These are phyloP conservation scores for Boletus subcaerulescens DNA, from an alignment of 768 basidiomycete genomes.

Conservation along the genomic window DNA sequence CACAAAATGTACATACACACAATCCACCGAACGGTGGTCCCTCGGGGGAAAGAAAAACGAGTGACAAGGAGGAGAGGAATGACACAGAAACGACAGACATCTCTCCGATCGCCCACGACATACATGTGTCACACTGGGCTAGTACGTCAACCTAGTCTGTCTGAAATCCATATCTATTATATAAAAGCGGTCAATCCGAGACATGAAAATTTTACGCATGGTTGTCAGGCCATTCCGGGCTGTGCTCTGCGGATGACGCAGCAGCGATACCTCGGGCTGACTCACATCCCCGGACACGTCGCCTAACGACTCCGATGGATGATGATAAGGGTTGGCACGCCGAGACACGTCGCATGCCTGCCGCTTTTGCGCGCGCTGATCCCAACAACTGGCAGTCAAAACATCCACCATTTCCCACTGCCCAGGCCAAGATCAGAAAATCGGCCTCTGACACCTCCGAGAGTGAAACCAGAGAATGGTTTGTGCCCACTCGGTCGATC, in stretches of 20 bases:
- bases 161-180: slow-evolving; percentile 23
- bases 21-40: slow-evolving; percentile 8
- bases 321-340: slow-evolving; percentile 7
- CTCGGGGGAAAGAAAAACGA: slow-evolving; percentile 10
- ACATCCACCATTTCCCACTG: slow-evolving; percentile 33
- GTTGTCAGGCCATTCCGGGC: slow-evolving; percentile 5
- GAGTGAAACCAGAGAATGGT: slow-evolving; percentile 14
- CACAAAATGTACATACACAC: slow-evolving; percentile 13
- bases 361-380: slow-evolving; percentile 4
- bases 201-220: slow-evolving; percentile 6
- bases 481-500: slow-evolving; percentile 31
- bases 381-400: slow-evolving; percentile 12
- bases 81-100: slow-evolving; percentile 12
- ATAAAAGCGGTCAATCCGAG: slow-evolving; percentile 9
- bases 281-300: slow-evolving; percentile 21
- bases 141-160: slow-evolving; percentile 19
- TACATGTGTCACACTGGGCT: slow-evolving; percentile 2
- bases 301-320: not conserved
- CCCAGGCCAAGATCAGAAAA: slow-evolving; percentile 26
- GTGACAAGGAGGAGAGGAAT: not conserved
- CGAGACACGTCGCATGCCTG: slow-evolving; percentile 4
- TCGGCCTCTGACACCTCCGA: slow-evolving; percentile 18
- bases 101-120: slow-evolving; percentile 3
- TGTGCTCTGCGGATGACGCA: slow-evolving; percentile 3
- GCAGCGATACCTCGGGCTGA: slow-evolving; percentile 14